Evolutionary conservation across 306 rosid species (phyloP).

Genomic region (Pyrus pyrifolia): DNA sequence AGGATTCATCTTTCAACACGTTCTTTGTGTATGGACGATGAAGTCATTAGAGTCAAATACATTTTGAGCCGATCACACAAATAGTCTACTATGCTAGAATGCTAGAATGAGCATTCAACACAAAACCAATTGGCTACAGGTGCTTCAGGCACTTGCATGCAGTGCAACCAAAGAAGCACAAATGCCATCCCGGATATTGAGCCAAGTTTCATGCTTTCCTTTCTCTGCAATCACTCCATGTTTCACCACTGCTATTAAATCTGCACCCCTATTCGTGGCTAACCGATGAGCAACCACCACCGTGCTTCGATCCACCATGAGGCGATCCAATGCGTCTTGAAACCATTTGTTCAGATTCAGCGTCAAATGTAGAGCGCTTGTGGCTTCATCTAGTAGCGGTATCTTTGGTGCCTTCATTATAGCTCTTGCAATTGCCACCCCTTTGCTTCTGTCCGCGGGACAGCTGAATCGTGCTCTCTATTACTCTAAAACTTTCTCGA

Average conservation of each 20-base stretch:
- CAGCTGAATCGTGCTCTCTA: slow-evolving; percentile 42
- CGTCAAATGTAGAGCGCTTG: slow-evolving; percentile 57
- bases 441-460: slow-evolving; percentile 62
- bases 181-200: slow-evolving; percentile 15
- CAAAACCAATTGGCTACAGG: no score
- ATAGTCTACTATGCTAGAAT: no score
- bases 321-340: slow-evolving; percentile 57
- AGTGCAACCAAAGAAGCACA: slow-evolving; percentile 25
- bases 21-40: no score
- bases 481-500: background rate
- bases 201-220: slow-evolving; percentile 24
- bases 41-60: no score
- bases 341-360: slow-evolving; percentile 67
- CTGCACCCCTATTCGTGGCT: slow-evolving; percentile 55
- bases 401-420: slow-evolving; percentile 54
- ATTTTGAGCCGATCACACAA: no score
- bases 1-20: no score
- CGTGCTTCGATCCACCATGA: slow-evolving; percentile 58
- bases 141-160: slow-evolving; percentile 18
- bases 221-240: slow-evolving; percentile 47
- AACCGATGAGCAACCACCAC: slow-evolving; percentile 60
- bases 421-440: slow-evolving; percentile 59
- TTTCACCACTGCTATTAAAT: slow-evolving; percentile 50
- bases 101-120: no score
- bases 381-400: slow-evolving; percentile 55